phyloP scores from a whole-genome alignment of 257 asterid species.

The Solanum pennellii region DNA sequence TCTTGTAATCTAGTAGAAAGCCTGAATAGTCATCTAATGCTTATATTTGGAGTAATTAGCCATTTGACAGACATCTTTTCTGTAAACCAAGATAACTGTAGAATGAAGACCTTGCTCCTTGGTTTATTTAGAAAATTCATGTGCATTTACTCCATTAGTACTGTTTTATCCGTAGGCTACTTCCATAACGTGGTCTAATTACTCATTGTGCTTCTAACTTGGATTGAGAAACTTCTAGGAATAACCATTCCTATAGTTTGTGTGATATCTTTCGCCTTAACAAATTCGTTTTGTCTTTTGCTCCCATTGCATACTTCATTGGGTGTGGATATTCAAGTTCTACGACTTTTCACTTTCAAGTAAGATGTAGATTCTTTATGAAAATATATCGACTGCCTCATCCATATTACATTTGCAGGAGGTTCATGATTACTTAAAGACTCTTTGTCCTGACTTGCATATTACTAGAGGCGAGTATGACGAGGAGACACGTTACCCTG shows the following conservation, averaged over 20 bases:
- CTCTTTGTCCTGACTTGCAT: constrained; percentile 80
- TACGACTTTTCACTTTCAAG: neutral
- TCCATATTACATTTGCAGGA: constrained; percentile 35
- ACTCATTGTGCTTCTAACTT: neutral
- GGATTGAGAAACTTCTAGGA: neutral
- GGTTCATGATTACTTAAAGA: constrained; percentile 88
- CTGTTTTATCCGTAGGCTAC: neutral
- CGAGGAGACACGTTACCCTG: constrained; percentile 84
- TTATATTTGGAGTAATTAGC: neutral
- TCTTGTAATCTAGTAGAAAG: neutral
- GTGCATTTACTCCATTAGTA: neutral
- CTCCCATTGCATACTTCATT: neutral
- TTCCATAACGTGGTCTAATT: neutral
- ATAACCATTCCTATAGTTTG: neutral
- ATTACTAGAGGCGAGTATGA: constrained; percentile 90
- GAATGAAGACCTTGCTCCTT: neutral
- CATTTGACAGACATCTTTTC: neutral
- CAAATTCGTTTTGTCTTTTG: neutral
- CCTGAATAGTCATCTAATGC: neutral
- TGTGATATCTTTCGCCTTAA: neutral
- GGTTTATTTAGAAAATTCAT: neutral
- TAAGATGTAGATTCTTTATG: neutral
- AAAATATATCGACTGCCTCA: neutral
- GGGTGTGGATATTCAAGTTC: neutral
- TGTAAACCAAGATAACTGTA: neutral